A percentile compares a stretch with the other conserved stretches of the same genome.
Evolutionary conservation across 306 rosid genomes (phyloP).

Genomic region (Luffa aegyptiaca): DNA sequence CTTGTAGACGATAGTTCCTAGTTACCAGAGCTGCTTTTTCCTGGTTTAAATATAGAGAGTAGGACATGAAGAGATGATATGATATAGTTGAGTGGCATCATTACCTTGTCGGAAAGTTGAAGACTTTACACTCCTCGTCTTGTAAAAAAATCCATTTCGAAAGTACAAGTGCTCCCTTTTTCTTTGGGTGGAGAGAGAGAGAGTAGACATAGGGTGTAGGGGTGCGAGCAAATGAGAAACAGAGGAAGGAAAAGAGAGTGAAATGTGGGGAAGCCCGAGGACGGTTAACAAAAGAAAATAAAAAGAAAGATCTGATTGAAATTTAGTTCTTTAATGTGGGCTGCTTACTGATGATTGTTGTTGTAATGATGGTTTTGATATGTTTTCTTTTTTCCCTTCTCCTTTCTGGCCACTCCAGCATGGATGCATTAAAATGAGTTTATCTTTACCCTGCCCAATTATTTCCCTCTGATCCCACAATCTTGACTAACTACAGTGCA

Average conservation of each 20-base stretch:
- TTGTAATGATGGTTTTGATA: slow-evolving; percentile 68
- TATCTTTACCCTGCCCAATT: slow-evolving; percentile 13
- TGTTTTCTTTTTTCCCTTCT: slow-evolving; percentile 19
- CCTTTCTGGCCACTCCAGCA: not conserved
- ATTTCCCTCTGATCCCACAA: slow-evolving; percentile 10
- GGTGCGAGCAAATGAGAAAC: slow-evolving; percentile 17
- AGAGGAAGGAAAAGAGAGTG: slow-evolving; percentile 5
- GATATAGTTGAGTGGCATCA: slow-evolving; percentile 5
- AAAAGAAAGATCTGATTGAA: slow-evolving; percentile 7
- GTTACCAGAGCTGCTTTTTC: not conserved
- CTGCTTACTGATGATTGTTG: slow-evolving; percentile 38
- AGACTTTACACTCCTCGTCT: slow-evolving; percentile 13
- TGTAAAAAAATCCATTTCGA: slow-evolving; percentile 10
- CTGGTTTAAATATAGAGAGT: slow-evolving; percentile 2
- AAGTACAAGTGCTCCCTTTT: slow-evolving; percentile 1
- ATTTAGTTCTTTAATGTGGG: slow-evolving; percentile 9
- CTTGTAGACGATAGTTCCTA: not conserved
- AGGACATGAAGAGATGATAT: not conserved
- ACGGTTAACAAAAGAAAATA: slow-evolving; percentile 14
- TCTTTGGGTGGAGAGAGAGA: slow-evolving; percentile 9
- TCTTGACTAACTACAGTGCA: slow-evolving; percentile 5
- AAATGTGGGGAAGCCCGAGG: slow-evolving; percentile 23
- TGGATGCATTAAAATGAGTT: not conserved
- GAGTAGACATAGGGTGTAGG: not conserved
- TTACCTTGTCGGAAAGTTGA: slow-evolving; percentile 18